Evolutionary conservation across 1,284 basidiomycete genomes (phyloP).

Genomic region (Moesziomyces antarcticus): DNA sequence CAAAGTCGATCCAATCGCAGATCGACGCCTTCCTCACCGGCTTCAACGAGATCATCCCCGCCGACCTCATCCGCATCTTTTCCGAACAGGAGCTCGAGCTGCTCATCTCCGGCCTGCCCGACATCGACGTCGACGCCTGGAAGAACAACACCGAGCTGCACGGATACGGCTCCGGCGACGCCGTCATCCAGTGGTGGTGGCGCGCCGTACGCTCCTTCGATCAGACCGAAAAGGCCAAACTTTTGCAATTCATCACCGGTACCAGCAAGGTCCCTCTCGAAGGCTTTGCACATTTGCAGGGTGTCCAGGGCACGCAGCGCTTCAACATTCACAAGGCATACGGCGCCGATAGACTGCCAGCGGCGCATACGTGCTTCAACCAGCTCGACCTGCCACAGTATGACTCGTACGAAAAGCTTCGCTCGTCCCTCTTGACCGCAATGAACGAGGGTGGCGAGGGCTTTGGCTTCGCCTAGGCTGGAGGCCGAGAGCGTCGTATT

Average conservation of each 20-base stretch:
- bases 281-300: slow-evolving; percentile 91
- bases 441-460: slow-evolving; percentile 67
- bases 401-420: slow-evolving; percentile 63
- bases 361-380: slow-evolving; percentile 84
- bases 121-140: slow-evolving; percentile 98
- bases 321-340: slow-evolving; percentile 96
- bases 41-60: slow-evolving; percentile 93
- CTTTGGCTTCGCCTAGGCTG: slow-evolving; percentile 63
- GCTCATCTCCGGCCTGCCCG: slow-evolving; percentile 97
- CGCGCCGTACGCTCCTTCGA: slow-evolving; percentile 96
- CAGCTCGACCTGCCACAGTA: slow-evolving; percentile 68
- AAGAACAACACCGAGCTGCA: slow-evolving; percentile 92
- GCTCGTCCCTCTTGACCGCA: slow-evolving; percentile 51
- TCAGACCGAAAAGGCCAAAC: slow-evolving; percentile 91
- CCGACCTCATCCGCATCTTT: slow-evolving; percentile 74
- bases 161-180: slow-evolving; percentile 79
- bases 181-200: slow-evolving; percentile 99
- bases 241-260: slow-evolving; percentile 88
- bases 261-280: slow-evolving; percentile 91
- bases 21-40: slow-evolving; percentile 84
- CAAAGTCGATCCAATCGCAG: slow-evolving; percentile 80
- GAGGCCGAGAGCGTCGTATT: no score
- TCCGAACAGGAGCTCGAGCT: slow-evolving; percentile 97
- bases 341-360: slow-evolving; percentile 85
- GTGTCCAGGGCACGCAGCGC: slow-evolving; percentile 91